Percentiles rank a stretch among this genome's conserved stretches.
Conservation (phyloP, 768 basidiomycete species). For the Cystoderma amianthinum region DNA sequence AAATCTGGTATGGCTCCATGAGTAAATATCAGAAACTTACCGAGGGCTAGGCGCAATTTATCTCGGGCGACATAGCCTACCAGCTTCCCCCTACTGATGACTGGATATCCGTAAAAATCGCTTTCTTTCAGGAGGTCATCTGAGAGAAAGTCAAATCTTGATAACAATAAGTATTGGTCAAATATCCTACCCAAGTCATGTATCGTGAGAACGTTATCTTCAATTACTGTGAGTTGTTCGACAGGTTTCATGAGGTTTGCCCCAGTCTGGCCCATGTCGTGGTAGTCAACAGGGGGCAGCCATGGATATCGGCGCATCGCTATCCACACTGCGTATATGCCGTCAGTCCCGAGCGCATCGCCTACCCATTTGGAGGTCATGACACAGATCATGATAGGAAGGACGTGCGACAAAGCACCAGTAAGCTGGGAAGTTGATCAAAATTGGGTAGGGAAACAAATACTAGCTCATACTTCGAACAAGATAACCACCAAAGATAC, state of each 20-base stretch:
- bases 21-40: constrained; percentile 24
- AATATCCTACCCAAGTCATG: constrained; percentile 44
- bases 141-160: constrained; percentile 13
- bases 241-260: constrained; percentile 53
- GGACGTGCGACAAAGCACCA: constrained; percentile 72
- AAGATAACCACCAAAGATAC: constrained; percentile 74
- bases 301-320: constrained; percentile 66
- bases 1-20: no score
- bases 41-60: constrained; percentile 31
- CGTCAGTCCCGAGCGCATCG: constrained; percentile 62
- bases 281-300: constrained; percentile 59
- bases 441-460: constrained; percentile 2
- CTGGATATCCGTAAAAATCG: constrained; percentile 59
- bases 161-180: no score
- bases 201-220: constrained; percentile 40
- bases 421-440: constrained; percentile 41
- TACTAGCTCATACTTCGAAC: constrained; percentile 44
- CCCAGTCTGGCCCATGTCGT: constrained; percentile 58
- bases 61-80: constrained; percentile 60
- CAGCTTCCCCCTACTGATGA: constrained; percentile 42
- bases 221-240: constrained; percentile 41
- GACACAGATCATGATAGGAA: constrained; percentile 76
- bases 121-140: constrained; percentile 33
- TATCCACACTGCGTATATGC: constrained; percentile 70
- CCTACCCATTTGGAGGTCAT: constrained; percentile 76